Evolutionary conservation across 2,329 filamentous ascomycete genomes (phyloP).

Genomic region (Huntiella abstrusa): DNA sequence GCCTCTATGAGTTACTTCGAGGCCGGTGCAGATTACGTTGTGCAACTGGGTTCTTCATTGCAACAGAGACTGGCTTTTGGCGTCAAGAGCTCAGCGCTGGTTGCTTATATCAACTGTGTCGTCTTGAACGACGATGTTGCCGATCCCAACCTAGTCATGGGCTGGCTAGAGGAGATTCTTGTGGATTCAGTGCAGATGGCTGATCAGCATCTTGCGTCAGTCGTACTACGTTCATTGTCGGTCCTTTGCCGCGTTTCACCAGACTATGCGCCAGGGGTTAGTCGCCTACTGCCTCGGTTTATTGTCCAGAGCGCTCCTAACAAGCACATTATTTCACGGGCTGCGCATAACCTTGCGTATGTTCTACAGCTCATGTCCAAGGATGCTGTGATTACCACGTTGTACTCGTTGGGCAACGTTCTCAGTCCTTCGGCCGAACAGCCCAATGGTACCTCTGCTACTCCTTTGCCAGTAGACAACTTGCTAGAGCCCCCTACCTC

Average conservation of each 20-base stretch:
- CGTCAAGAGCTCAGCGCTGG: constrained; percentile 65
- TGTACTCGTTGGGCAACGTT: constrained; percentile 93
- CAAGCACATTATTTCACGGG: constrained; percentile 50
- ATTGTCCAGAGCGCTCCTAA: constrained; percentile 68
- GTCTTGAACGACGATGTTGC: constrained; percentile 65
- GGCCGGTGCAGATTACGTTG: constrained; percentile 71
- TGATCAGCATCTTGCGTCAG: constrained; percentile 55
- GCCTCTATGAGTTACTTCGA: constrained; percentile 79
- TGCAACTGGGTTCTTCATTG: constrained; percentile 59
- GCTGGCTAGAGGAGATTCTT: constrained; percentile 71
- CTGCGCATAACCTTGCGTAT: constrained; percentile 68
- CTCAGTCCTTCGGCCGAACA: constrained; percentile 53
- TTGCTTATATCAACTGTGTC: constrained; percentile 71
- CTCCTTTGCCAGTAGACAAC: constrained; percentile 5
- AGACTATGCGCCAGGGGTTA: constrained; percentile 53
- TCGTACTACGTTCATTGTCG: constrained; percentile 64
- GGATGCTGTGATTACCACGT: constrained; percentile 81
- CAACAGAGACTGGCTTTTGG: constrained; percentile 75
- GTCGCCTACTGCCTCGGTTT: constrained; percentile 63
- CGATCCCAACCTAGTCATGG: constrained; percentile 58
- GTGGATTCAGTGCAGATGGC: constrained; percentile 66
- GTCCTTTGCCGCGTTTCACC: constrained; percentile 61
- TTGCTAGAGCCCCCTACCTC: constrained; percentile 18
- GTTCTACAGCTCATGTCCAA: constrained; percentile 69
- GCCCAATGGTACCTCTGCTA: constrained; percentile 27